Base-by-base conservation (phyloP, 2,329 filamentous ascomycete genomes). In the Dryadomyces quercivorus region DNA sequence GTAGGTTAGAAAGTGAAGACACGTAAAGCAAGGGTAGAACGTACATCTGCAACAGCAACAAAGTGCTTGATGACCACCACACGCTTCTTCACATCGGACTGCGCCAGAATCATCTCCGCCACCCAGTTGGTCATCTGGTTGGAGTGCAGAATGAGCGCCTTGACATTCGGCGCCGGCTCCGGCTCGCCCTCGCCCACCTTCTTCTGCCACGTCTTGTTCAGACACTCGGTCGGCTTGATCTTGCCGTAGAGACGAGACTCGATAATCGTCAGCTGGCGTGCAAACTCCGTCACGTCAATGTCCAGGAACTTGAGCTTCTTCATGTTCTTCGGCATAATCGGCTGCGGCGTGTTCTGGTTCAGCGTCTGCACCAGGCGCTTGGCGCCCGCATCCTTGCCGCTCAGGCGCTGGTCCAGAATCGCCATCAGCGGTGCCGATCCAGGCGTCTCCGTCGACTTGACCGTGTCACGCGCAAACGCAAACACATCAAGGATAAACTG, bases 111-210 rank as follows among this genome's bases (percentile, higher is more conserved):
- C 93, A 98, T 97, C 69, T 97, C 92, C 34, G 93, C 93, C 51
- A 97, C 93, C 93, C 93, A 98, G 67, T 97, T 98, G 6, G 93
- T 98, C 75, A 98, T 84, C 69, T 97, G 92, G 65, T 98, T 98
- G 0, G 93, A 97, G 70, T 98, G 93, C 52, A 97, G 75, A 70
- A 98, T 98, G 59, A 98, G 77, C 10, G 90, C 88, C 71, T 97
- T 96, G 61, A 98, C 89, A 63, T 98, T 97, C 0, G 89, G 82
- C 10, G 93, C 91, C 38, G 91, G 88, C 63, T 95, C 90, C 6
- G 85, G 80, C 59, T 91, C 86, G 57, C 85, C 85, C 38, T 91
- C 86, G 9, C 74, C 79, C 56, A 94, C 76, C 74, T 96, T 96
- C 78, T 94, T 97, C 70, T 95, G 90, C 93, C 93, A 98, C 5